A percentile compares a stretch with the other conserved stretches of the same genome.
These are phyloP conservation scores for Plasmodium relictum DNA, from an alignment of 169 alveolate species.

Conservation along the genomic window DNA sequence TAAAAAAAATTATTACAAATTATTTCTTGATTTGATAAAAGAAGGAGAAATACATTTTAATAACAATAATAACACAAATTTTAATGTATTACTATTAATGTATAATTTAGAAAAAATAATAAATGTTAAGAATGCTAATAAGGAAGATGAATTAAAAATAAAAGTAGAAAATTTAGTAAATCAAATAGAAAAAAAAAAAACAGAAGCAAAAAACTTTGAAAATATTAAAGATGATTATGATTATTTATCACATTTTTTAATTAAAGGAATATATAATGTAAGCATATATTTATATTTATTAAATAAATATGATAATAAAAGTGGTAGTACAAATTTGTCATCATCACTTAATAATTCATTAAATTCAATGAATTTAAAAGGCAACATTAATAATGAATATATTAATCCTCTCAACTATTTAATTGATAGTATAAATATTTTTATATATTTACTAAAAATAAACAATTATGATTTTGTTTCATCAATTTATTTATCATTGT, in stretches of 20 bases:
- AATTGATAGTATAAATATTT: conserved; percentile 58
- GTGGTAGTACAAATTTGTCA: background rate
- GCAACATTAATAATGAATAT: conserved; percentile 27
- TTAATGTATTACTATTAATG: conserved; percentile 31
- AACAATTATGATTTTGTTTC: conserved; percentile 77
- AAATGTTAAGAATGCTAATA: conserved; percentile 30
- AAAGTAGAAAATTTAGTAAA: conserved; percentile 69
- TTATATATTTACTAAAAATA: conserved; percentile 32
- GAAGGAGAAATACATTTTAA: conserved; percentile 49
- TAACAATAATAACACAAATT: conserved; percentile 15
- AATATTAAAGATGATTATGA: background rate
- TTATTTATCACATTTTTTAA: conserved; percentile 31
- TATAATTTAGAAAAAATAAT: conserved; percentile 53
- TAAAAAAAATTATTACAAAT: conserved; percentile 42
- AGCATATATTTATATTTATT: conserved; percentile 42
- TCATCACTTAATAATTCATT: background rate
- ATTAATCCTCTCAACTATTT: conserved; percentile 60
- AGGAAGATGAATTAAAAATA: conserved; percentile 74
- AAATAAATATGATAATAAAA: conserved; percentile 65
- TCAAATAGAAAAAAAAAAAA: conserved; percentile 44
- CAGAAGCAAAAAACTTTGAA: background rate
- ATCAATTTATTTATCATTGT: conserved; percentile 60
- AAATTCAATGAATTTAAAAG: background rate
- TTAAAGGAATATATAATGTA: conserved; percentile 56
- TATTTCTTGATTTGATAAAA: conserved; percentile 52